These are phyloP conservation scores for Fraxinus platypoda DNA, from an alignment of 305 asterid genomes.

Conservation along the genomic window DNA sequence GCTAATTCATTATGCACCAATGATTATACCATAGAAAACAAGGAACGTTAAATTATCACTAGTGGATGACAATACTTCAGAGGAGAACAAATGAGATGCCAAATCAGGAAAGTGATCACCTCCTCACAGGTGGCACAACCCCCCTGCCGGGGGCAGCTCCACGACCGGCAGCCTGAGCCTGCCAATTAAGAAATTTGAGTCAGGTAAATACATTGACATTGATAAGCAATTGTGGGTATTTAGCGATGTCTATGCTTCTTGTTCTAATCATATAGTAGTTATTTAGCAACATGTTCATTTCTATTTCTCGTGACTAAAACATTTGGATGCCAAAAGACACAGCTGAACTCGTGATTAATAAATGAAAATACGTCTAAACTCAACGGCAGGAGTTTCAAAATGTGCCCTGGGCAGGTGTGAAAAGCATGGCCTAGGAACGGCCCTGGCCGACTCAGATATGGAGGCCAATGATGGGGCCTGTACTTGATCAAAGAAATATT, in stretches of 20 bases:
- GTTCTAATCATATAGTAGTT: not conserved
- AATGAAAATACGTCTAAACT: not conserved
- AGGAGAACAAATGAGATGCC: slow-evolving; percentile 3
- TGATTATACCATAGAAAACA: slow-evolving; percentile 7
- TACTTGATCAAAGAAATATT: not conserved
- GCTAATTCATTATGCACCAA: slow-evolving; percentile 22
- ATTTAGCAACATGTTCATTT: not conserved
- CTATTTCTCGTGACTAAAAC: not conserved
- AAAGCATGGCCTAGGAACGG: not conserved
- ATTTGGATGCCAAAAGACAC: not conserved
- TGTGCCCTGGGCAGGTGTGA: not conserved
- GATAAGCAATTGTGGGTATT: not conserved
- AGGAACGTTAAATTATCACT: not conserved
- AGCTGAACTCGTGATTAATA: not conserved
- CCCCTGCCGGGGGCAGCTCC: slow-evolving; percentile 89
- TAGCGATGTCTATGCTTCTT: not conserved
- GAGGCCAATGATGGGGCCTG: not conserved
- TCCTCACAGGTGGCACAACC: slow-evolving; percentile 73
- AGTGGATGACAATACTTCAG: slow-evolving; percentile 10
- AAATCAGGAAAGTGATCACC: slow-evolving; percentile 39
- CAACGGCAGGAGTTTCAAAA: not conserved
- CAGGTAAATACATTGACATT: slow-evolving; percentile 5
- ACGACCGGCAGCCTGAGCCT: slow-evolving; percentile 93
- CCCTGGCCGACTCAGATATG: not conserved
- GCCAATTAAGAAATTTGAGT: slow-evolving; percentile 21